phyloP scores from a whole-genome alignment of 768 basidiomycete species.

The Tricholoma sp. region DNA sequence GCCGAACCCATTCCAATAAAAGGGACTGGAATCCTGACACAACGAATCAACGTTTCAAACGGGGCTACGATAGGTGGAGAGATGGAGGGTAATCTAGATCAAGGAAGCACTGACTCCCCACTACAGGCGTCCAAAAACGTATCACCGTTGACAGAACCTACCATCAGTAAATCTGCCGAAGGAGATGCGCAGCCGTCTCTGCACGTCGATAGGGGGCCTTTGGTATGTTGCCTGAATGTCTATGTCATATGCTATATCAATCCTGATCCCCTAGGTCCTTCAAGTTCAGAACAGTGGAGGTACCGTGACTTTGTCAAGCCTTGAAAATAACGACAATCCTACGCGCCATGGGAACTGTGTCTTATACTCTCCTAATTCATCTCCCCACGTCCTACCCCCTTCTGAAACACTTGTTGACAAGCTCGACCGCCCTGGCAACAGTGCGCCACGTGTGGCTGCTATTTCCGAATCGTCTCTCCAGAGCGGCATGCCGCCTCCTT shows the following conservation, averaged over 20 bases:
- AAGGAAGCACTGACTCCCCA: not conserved
- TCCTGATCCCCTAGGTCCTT: not conserved
- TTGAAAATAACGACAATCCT: not conserved
- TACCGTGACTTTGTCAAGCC: not conserved
- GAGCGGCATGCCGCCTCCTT: not conserved
- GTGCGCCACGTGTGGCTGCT: not conserved
- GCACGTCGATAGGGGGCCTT: not conserved
- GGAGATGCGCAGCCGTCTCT: not conserved
- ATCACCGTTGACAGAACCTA: not conserved
- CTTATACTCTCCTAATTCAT: not conserved
- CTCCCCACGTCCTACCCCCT: not conserved
- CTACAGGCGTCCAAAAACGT: not conserved
- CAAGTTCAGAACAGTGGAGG: not conserved
- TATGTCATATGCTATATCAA: not conserved
- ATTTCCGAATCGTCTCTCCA: not conserved
- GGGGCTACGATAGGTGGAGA: not conserved
- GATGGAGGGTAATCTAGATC: not conserved
- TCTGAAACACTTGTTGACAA: not conserved
- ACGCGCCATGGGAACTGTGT: not conserved
- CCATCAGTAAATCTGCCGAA: not conserved
- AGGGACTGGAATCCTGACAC: not conserved
- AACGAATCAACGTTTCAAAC: not conserved
- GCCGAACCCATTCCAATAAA: not conserved
- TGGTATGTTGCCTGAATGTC: not conserved
- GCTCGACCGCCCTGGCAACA: not conserved